Evolutionary conservation across 305 asterid species (phyloP).

Genomic region (Fraxinus xanthoxyloides): DNA sequence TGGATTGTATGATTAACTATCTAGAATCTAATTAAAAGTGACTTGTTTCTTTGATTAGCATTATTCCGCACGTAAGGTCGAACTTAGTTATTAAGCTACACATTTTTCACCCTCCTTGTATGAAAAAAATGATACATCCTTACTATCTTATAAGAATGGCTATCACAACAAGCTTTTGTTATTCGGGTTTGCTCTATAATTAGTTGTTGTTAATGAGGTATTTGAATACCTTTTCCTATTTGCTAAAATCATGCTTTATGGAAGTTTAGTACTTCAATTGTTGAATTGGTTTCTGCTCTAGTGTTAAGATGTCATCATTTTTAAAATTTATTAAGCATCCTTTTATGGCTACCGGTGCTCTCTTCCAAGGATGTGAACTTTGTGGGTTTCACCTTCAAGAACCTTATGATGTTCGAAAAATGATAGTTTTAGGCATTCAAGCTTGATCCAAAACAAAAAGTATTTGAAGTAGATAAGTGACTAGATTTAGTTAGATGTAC

Average conservation of each 20-base stretch:
- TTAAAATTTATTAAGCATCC: background rate
- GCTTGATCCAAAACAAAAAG: background rate
- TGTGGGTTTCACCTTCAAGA: slow-evolving; percentile 31
- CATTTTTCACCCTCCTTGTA: too few species aligned
- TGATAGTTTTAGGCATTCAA: background rate
- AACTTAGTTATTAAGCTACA: too few species aligned
- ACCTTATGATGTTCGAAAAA: slow-evolving; percentile 4
- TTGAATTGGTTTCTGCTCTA: background rate
- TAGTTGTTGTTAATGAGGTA: background rate
- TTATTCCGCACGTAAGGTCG: too few species aligned
- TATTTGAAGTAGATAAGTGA: background rate
- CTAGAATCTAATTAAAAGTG: too few species aligned
- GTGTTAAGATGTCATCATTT: slow-evolving; percentile 3
- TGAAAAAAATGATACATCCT: slow-evolving; percentile 6
- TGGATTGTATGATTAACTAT: too few species aligned
- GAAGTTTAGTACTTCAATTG: background rate
- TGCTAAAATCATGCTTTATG: background rate
- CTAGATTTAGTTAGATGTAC: background rate
- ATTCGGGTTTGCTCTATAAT: slow-evolving; percentile 56
- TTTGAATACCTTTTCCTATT: background rate
- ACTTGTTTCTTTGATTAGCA: too few species aligned
- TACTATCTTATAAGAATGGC: slow-evolving; percentile 43
- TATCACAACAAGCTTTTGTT: slow-evolving; percentile 69
- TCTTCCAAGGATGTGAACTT: too few species aligned
- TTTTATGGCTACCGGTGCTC: too few species aligned